phyloP scores from a whole-genome alignment of 306 rosid genomes.

The Prunus mume region DNA sequence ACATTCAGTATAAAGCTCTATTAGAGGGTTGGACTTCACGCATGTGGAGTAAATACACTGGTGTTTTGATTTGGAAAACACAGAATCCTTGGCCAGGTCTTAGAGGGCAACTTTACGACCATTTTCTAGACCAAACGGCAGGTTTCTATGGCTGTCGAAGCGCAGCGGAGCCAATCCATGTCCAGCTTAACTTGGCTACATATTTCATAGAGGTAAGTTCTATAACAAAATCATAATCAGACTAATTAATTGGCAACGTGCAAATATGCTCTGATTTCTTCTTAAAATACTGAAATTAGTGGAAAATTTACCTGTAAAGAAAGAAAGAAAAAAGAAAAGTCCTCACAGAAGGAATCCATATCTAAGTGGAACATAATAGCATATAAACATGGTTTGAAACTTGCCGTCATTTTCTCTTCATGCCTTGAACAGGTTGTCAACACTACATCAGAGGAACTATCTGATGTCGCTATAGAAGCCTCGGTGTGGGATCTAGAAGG shows the following conservation, averaged over 20 bases:
- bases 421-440: conserved; percentile 68
- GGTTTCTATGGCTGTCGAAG: conserved; percentile 91
- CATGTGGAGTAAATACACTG: conserved; percentile 96
- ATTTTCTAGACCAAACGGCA: conserved; percentile 88
- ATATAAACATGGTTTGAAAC: not conserved
- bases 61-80: conserved; percentile 92
- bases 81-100: conserved; percentile 98
- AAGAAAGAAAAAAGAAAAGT: too few species aligned
- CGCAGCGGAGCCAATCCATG: conserved; percentile 90
- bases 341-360: not conserved
- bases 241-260: not conserved
- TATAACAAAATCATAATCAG: not conserved
- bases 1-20: conserved; percentile 87
- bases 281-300: not conserved
- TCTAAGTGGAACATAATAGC: not conserved
- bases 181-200: conserved; percentile 81
- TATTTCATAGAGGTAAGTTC: conserved; percentile 65
- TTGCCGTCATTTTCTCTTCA: conserved; percentile 33
- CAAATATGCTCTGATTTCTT: not conserved
- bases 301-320: not conserved
- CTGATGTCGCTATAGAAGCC: conserved; percentile 69
- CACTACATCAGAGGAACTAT: conserved; percentile 68
- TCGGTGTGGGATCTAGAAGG: conserved; percentile 96
- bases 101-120: conserved; percentile 96
- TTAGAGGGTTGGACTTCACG: conserved; percentile 88